Percentiles rank a stretch among this genome's conserved stretches.
Evolutionary conservation across 441 rosid species (phyloP).

Genomic region (Gossypium schwendimanii): DNA sequence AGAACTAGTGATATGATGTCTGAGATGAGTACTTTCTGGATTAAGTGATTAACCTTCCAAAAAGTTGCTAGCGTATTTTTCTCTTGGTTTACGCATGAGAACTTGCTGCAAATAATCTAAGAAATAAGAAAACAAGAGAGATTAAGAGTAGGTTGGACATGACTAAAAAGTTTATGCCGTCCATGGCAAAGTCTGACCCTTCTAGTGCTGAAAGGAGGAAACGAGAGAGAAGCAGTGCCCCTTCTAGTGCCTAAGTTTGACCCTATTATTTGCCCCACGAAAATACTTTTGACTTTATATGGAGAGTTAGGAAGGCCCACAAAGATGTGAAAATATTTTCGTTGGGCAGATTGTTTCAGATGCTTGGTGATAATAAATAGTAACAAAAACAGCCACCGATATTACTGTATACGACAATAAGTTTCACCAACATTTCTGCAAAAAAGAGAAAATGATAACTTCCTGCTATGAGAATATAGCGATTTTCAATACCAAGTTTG

Average conservation of each 20-base stretch:
- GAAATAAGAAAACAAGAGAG: not conserved
- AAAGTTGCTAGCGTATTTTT: constrained; percentile 16
- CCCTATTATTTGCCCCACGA: not conserved
- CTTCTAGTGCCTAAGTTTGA: not conserved
- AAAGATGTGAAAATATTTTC: constrained; percentile 10
- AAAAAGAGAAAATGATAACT: not conserved
- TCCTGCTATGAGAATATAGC: too few relatives aligned
- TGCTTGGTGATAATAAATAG: not conserved
- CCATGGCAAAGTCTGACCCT: constrained; percentile 15
- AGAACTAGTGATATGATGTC: constrained; percentile 17
- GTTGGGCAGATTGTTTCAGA: constrained; percentile 5
- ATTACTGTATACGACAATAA: not conserved
- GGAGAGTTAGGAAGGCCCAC: constrained; percentile 11
- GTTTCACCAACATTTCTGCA: not conserved
- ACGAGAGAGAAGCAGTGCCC: constrained; percentile 6
- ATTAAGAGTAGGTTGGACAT: constrained; percentile 7
- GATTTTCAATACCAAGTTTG: not conserved
- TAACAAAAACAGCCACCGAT: not conserved
- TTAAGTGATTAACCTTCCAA: constrained; percentile 2
- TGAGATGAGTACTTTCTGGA: constrained; percentile 10
- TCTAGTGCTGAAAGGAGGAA: constrained; percentile 13
- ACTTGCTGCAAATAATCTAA: constrained; percentile 17
- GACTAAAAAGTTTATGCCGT: constrained; percentile 15
- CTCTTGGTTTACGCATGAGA: constrained; percentile 17
- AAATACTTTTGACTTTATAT: not conserved